Evolutionary conservation across 768 basidiomycete genomes (phyloP).

Genomic region (Lactifluus rugatus): DNA sequence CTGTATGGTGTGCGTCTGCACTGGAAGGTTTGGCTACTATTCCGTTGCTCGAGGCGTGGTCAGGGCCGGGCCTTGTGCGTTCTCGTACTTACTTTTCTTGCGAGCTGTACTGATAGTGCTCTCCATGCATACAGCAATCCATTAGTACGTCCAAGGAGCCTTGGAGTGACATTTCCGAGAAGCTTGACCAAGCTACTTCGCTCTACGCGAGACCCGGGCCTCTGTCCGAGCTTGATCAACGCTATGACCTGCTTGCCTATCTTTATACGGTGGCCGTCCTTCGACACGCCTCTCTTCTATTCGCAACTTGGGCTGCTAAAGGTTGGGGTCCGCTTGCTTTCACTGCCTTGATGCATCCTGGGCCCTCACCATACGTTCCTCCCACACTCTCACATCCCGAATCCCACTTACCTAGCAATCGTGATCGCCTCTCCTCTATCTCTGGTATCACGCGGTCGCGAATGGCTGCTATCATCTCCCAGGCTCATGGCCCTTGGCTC

Average conservation of each 20-base stretch:
- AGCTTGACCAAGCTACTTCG: conserved; percentile 44
- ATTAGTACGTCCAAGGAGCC: conserved; percentile 39
- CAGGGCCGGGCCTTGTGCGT: conserved; percentile 64
- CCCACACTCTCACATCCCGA: conserved; percentile 44
- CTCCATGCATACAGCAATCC: conserved; percentile 12
- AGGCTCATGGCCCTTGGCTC: conserved; percentile 82
- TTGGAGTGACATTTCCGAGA: conserved; percentile 73
- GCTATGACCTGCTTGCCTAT: conserved; percentile 54
- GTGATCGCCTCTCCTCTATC: conserved; percentile 57
- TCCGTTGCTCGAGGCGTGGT: conserved; percentile 77
- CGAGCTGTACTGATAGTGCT: neutral
- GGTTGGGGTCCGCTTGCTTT: conserved; percentile 80
- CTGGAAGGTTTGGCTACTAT: conserved; percentile 80
- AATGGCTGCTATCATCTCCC: conserved; percentile 56
- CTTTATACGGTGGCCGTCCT: conserved; percentile 60
- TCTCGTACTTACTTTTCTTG: conserved; percentile 11
- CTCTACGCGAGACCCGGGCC: conserved; percentile 54
- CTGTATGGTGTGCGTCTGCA: conserved; percentile 82
- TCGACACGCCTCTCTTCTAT: conserved; percentile 63
- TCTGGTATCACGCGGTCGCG: conserved; percentile 63
- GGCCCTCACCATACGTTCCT: conserved; percentile 47
- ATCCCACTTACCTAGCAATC: conserved; percentile 27
- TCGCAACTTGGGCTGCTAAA: conserved; percentile 76
- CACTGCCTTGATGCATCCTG: conserved; percentile 61
- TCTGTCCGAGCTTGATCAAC: conserved; percentile 37